phyloP scores from a whole-genome alignment of 169 alveolate genomes.

The Eimeria maxima region DNA sequence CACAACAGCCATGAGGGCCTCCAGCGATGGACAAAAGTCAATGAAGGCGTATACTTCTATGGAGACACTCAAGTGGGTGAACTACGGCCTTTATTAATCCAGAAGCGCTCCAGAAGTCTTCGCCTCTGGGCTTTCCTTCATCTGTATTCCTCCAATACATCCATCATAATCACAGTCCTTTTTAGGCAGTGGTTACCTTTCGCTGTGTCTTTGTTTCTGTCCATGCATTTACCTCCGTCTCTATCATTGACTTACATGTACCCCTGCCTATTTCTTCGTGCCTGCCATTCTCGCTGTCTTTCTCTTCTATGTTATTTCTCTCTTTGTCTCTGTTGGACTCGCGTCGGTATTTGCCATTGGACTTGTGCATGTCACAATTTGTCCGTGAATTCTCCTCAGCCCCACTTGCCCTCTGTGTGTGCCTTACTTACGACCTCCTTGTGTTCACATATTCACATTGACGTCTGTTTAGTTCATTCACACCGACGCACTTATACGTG shows the following conservation, averaged over 20 bases:
- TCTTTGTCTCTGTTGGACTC: not conserved
- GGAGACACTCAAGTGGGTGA: slow-evolving; percentile 36
- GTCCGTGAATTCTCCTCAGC: not conserved
- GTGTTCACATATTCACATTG: not conserved
- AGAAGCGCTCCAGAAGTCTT: not conserved
- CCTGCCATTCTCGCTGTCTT: not conserved
- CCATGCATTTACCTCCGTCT: no score
- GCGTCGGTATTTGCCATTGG: not conserved
- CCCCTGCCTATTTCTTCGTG: not conserved
- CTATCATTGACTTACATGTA: no score
- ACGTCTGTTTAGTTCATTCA: not conserved
- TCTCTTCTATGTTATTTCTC: not conserved
- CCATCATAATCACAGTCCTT: no score
- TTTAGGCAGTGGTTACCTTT: no score
- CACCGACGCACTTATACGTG: not conserved
- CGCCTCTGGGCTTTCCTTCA: not conserved
- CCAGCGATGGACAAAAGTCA: slow-evolving; percentile 51
- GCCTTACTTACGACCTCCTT: not conserved
- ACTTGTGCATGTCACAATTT: not conserved
- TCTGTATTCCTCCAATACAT: not conserved
- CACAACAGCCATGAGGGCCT: slow-evolving; percentile 33
- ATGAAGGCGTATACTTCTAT: slow-evolving; percentile 41
- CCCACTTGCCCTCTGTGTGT: not conserved
- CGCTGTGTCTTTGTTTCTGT: no score
- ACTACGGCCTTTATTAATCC: not conserved